These are phyloP conservation scores for Eragrostis nindensis DNA, from an alignment of 176 grass and related monocot genomes.

Conservation along the genomic window DNA sequence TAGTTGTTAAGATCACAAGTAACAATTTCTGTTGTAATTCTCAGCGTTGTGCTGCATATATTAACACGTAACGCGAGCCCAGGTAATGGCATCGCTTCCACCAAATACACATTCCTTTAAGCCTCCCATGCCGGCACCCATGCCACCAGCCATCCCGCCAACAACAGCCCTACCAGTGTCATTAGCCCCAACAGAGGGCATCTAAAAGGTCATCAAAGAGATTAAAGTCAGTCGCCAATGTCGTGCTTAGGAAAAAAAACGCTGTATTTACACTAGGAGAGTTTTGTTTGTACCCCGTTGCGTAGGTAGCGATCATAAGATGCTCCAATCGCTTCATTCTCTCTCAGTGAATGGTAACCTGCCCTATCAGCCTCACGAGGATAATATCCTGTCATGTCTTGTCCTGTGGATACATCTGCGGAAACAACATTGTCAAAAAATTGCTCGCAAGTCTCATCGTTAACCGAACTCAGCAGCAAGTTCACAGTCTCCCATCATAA, in stretches of 20 bases:
- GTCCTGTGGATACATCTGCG: slow-evolving; percentile 71
- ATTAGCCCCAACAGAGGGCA: slow-evolving; percentile 59
- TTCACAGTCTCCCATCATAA: neutral
- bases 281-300: slow-evolving; percentile 73
- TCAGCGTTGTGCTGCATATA: too few relatives aligned
- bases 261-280: neutral
- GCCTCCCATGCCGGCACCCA: slow-evolving; percentile 67
- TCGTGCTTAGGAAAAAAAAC: neutral
- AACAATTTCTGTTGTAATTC: too few relatives aligned
- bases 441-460: neutral
- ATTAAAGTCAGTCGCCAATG: slow-evolving; percentile 5
- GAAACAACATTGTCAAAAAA: neutral
- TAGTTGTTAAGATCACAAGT: too few relatives aligned
- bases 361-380: slow-evolving; percentile 74
- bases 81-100: too few relatives aligned
- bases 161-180: slow-evolving; percentile 63
- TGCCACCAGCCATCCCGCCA: slow-evolving; percentile 61
- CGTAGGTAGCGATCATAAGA: slow-evolving; percentile 97
- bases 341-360: slow-evolving; percentile 75
- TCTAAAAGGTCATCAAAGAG: slow-evolving; percentile 35
- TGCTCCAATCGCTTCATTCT: slow-evolving; percentile 86
- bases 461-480: neutral
- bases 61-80: too few relatives aligned
- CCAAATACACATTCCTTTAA: neutral
- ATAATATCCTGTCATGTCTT: slow-evolving; percentile 83